Evolutionary conservation across 371 early-diverging fungal genomes (phyloP), one percentile per base, ranked within the genome.

Genomic region (Actinomucor elegans): DNA sequence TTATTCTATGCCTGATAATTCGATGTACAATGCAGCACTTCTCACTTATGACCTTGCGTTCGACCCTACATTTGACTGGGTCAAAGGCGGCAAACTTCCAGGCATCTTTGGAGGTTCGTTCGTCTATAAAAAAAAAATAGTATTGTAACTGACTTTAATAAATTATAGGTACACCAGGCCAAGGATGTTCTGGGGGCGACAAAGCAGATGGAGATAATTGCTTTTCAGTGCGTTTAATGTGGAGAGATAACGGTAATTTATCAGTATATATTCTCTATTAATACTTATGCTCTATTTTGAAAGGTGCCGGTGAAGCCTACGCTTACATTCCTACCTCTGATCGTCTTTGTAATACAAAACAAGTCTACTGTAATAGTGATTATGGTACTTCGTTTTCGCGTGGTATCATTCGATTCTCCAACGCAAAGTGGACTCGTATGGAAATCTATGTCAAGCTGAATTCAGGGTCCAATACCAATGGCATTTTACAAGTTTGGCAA

Each of bases 31-130:
- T n/a, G 63, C 65, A 28, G 75, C 77, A 0, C 64, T 79, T 0
- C 60, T 84, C 20, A 73, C 73, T 26, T 84, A 84, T 45, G 74
- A 80, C 23, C 56, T 84, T 17, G 79, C 77, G 15, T 84, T 84
- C 56, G 80, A 74, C 20, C 44, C 43, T 12, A 73, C 70, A 32
- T 84, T 84, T 62, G 40, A 77, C 12, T 84, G 79, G 78, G 75
- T 75, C 5, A 64, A 68, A 11, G 84, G 84, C 42, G 81, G 83
- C 3, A 80, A 80, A 46, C 50, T 83, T 17, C 83, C 83, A 20
- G 79, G 79, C 24, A 52, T 79, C 14, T 76, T 67, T 55, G 71
- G 72, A 27, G 78, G 83, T 54, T 51, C 48, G 14, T 35, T 11
- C 4, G 5, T 46, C 27, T n/a, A 15, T 36, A 36, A 35, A 33